Percentiles rank a stretch among this genome's conserved stretches.
Evolutionary conservation across 768 basidiomycete genomes (phyloP).

Genomic region (Suillus tomentosus): DNA sequence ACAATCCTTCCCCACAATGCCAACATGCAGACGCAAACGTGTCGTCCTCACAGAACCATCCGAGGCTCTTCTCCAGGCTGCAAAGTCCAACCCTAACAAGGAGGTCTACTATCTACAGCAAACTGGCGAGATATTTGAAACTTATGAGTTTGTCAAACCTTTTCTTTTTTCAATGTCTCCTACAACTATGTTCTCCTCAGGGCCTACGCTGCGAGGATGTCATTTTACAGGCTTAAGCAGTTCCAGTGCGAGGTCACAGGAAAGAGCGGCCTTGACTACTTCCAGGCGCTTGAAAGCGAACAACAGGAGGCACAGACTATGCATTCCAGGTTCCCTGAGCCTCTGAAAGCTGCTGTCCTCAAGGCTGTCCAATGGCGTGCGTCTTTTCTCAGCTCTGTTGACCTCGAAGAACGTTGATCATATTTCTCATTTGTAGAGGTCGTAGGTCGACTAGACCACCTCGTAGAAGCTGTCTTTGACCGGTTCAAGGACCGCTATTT

Average conservation of each 20-base stretch:
- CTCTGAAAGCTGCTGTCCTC: constrained; percentile 89
- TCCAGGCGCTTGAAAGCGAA: constrained; percentile 91
- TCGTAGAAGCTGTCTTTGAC: constrained; percentile 94
- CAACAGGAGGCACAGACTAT: constrained; percentile 85
- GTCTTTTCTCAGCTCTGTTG: constrained; percentile 41
- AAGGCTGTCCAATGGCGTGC: constrained; percentile 95
- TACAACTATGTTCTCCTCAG: constrained; percentile 31
- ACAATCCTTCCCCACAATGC: constrained; percentile 59
- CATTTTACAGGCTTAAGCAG: constrained; percentile 91
- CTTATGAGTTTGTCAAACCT: constrained; percentile 78
- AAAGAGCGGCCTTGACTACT: constrained; percentile 92
- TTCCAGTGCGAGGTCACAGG: constrained; percentile 98
- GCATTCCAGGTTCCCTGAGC: constrained; percentile 90
- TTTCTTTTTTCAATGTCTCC: constrained; percentile 27
- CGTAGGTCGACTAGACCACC: constrained; percentile 91
- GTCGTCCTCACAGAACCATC: constrained; percentile 86
- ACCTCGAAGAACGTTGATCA: constrained; percentile 16
- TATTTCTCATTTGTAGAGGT: constrained; percentile 64
- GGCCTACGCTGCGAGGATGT: constrained; percentile 88
- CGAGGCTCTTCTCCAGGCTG: constrained; percentile 63
- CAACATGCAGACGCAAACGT: constrained; percentile 87
- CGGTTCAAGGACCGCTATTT: constrained; percentile 97
- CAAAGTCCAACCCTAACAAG: constrained; percentile 62
- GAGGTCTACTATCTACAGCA: constrained; percentile 91
- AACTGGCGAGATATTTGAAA: constrained; percentile 97